Base-by-base conservation (phyloP, 305 asterid species). In the Solanum chacoense region DNA sequence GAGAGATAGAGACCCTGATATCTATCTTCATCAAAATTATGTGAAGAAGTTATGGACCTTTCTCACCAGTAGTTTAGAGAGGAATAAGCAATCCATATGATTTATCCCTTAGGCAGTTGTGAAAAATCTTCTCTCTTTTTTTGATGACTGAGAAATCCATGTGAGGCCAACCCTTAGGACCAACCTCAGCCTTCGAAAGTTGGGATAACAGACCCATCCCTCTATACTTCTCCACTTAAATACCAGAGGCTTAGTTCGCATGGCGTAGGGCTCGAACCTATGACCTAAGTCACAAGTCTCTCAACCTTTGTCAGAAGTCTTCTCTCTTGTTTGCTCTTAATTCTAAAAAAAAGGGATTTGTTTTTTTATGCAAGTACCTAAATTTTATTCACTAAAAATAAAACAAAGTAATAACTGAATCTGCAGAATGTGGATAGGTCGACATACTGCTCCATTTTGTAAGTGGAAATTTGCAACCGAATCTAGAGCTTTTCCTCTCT, bases 381-480 rank as follows among this genome's bases (percentile, higher is more conserved):
- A 29, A 29, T 10, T 83, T 81, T 84, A 20, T 84, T 84, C 74
- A 55, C 87, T 55, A 67, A 88, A 38, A 89, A 83, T 86, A 73
- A 38, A 90, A 32, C 72, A 79, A 76, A 84, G 45, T 45, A 37
- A n/a, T 75, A 16, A 59, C 85, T 76, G 85, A 81, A 83, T 85
- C 55, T 73, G n/a, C 69, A 55, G 2, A 84, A 84, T 34, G 36
- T 84, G 74, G 45, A 75, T 84, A 55, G 78, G 28, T 88, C 63
- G 86, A 94, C 98, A 88, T 92, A 97, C 99, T 90, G 99, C 99
- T 91, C 99, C 99, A 89, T 97, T 97, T 90, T 95, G 99, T 89
- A 97, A 91, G 93, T 97, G 99, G 92, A 97, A 95, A 91, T 96
- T 95, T 89, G 98, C 98, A 87, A 95, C 99, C 31, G 98, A 93